Evolutionary conservation across 2,329 filamentous ascomycete species (phyloP).

Genomic region (Exophiala viscosa): DNA sequence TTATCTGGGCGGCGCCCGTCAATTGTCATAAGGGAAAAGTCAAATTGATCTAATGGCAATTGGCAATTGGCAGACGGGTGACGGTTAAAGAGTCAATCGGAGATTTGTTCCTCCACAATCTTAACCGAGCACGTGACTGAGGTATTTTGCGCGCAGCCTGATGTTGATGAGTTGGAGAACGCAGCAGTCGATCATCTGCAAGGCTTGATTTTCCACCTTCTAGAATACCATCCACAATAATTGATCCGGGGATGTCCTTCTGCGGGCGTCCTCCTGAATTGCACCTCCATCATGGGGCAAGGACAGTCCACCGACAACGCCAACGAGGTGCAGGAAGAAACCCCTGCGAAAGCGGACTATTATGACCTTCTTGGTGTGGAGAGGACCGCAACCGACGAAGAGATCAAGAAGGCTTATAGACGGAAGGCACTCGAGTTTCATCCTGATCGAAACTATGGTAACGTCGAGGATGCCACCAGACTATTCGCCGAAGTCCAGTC

Average conservation of each 20-base stretch:
- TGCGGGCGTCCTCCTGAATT: background rate
- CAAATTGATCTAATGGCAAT: too few species aligned
- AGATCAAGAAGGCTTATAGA: constrained; percentile 94
- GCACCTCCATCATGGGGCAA: constrained; percentile 39
- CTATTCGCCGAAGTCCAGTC: constrained; percentile 89
- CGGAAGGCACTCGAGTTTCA: constrained; percentile 88
- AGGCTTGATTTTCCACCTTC: background rate
- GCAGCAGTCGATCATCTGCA: background rate
- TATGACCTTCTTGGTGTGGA: constrained; percentile 80
- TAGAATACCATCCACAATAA: background rate
- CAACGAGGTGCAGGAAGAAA: constrained; percentile 23
- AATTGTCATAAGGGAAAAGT: too few species aligned
- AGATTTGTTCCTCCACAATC: background rate
- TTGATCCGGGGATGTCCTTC: background rate
- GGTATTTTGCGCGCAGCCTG: background rate
- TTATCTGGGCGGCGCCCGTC: too few species aligned
- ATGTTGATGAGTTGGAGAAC: background rate
- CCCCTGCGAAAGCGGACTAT: constrained; percentile 38
- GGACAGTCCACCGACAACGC: constrained; percentile 38
- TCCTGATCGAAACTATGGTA: constrained; percentile 86
- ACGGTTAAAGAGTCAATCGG: too few species aligned
- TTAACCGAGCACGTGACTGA: background rate
- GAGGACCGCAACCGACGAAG: constrained; percentile 70
- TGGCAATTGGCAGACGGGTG: too few species aligned
- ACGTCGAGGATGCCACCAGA: constrained; percentile 76